Base-by-base conservation (phyloP, 768 basidiomycete species). In the Suillus paluster region DNA sequence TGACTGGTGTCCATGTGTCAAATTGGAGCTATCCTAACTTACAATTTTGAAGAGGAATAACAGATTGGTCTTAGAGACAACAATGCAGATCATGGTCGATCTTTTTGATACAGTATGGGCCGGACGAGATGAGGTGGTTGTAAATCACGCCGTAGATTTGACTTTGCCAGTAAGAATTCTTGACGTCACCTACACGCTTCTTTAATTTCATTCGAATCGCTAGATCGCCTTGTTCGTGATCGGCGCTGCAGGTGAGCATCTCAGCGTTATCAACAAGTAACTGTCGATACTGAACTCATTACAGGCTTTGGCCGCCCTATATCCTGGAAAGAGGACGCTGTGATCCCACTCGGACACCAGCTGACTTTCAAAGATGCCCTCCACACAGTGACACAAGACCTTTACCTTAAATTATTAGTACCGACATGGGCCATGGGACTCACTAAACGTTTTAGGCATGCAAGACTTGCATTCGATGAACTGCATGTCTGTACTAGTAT, bases 181-280 rank as follows among this genome's bases (percentile, higher is more conserved):
- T 14, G 7, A 52, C 36, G 25, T 25, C 11, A n/a, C 39, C n/a
- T 42, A 8, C 30, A 44, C 71, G 55, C 68, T 19, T 74, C 71
- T 19, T 66, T 67, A n/a, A 63, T 36, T 23, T 17, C 14, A 27
- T 52, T 15, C 17, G 44, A 30, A 25, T 58, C 19, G 9, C 45
- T 30, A 86, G 86, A 79, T 86, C 44, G 81, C 86, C 0, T 78
- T 87, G 3, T 82, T 84, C 57, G 80, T 86, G 36, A 84, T 87
- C 59, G 79, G 84, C 33, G 78, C 78, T 3, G 86, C 86, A 63
- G 85, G 83, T 82, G 63, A 34, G 68, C 9, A 23, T 10, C 15
- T 25, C 7, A 1, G 33, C 17, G 4, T 48, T 62, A 39, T 5
- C 6, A 21, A 11, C 9, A 34, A 33, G 15, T 34, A 14, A 12